phyloP scores from a whole-genome alignment of 768 basidiomycete genomes.

The Mycena belliarum region DNA sequence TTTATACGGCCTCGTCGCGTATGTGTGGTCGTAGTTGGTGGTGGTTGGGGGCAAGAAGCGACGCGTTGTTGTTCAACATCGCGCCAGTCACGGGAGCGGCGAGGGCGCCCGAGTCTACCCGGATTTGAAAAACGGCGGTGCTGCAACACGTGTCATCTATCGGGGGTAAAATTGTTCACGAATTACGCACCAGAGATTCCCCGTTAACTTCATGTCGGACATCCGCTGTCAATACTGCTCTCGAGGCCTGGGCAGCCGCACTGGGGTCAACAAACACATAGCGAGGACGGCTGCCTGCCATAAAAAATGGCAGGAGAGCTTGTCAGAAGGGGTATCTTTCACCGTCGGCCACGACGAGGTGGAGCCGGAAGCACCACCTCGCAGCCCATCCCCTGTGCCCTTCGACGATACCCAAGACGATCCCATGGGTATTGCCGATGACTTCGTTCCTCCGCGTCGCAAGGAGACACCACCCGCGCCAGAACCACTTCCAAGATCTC shows the following conservation, averaged over 20 bases:
- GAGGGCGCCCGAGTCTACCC: no score
- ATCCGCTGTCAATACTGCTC: not conserved
- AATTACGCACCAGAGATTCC: no score
- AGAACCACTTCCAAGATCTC: not conserved
- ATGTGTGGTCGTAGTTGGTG: no score
- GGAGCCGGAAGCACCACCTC: not conserved
- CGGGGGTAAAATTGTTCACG: no score
- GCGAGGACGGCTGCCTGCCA: not conserved
- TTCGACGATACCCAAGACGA: not conserved
- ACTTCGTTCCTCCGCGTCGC: not conserved
- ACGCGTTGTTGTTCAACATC: no score
- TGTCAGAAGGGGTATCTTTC: no score
- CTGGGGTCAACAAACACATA: not conserved
- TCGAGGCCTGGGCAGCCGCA: not conserved
- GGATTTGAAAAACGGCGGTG: no score
- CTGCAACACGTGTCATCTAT: no score
- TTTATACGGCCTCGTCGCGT: no score
- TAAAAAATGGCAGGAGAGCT: not conserved
- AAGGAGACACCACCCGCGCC: not conserved
- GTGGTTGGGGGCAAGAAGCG: no score
- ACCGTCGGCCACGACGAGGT: not conserved
- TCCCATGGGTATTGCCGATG: not conserved
- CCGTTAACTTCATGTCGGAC: not conserved
- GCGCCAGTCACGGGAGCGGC: no score
- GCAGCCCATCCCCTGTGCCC: not conserved